phyloP scores from a whole-genome alignment of 345 rosid species.

The Luvunga scandens region DNA sequence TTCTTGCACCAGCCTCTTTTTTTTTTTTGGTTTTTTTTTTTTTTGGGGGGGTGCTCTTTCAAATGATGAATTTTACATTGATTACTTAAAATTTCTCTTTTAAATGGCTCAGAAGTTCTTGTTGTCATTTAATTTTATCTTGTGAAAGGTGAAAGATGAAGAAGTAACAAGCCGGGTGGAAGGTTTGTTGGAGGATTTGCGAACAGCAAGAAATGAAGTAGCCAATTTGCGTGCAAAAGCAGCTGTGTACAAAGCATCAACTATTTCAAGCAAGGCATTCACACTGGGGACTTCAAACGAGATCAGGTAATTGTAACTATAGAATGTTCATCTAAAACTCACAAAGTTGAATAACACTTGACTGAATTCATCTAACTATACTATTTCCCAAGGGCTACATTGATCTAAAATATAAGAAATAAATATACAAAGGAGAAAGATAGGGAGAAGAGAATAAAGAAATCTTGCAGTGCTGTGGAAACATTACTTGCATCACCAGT shows the following conservation, averaged over 20 bases:
- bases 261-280: constrained; percentile 58
- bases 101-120: background rate
- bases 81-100: background rate
- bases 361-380: background rate
- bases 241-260: constrained; percentile 75
- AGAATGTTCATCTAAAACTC: background rate
- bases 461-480: background rate
- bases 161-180: constrained; percentile 81
- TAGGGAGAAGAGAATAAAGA: background rate
- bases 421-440: background rate
- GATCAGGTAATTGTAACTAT: constrained; percentile 42
- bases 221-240: constrained; percentile 70
- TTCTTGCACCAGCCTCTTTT: background rate
- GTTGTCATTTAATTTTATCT: constrained; percentile 7
- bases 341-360: background rate
- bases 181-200: constrained; percentile 73
- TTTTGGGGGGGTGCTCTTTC: background rate
- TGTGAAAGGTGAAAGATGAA: constrained; percentile 83
- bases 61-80: background rate
- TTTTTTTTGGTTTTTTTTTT: background rate
- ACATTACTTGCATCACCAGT: background rate
- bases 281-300: constrained; percentile 54
- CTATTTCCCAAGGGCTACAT: background rate
- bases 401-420: background rate
- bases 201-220: constrained; percentile 64